Base-by-base conservation (phyloP, 1,284 basidiomycete genomes). In the Microbotryum saponariae region DNA sequence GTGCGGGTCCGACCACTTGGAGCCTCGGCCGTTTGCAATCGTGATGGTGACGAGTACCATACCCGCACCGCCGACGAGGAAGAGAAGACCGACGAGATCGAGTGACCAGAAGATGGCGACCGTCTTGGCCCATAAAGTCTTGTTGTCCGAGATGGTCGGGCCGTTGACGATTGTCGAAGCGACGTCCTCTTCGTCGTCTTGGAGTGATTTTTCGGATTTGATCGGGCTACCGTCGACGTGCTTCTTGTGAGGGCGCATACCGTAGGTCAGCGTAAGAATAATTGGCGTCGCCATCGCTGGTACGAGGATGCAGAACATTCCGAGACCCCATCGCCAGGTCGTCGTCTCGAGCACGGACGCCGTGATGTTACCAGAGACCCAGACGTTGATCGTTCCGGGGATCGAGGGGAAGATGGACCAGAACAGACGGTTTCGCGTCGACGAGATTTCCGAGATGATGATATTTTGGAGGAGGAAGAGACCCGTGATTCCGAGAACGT, bases 11-110 rank as follows among this genome's bases (percentile, higher is more conserved):
- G 62, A 67, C 75, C 75, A 76, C 10, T 63, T 60, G 16, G 72
- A 67, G 12, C 69, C 73, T 37, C 69, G 67, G 2, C 70, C 70
- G 56, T 75, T 75, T 42, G 75, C 75, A 33, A 74, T 63, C 1
- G 75, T 76, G 65, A 76, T 71, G 10, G 73, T 74, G 37, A 75
- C 68, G 47, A 76, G 70, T 53, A 76, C 68, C 55, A 76, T 66
- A 16, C 74, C 75, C 42, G 72, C 70, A 7, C 75, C 75, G 18
- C 63, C 68, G 18, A 75, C 71, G 42, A 76, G 71, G 47, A 77
- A 67, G 31, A 76, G 18, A 1, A 77, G 65, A 23, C 75, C 76
- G 62, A 75, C 70, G 14, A 74, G 56, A 61, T 77, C 76, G 58
- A 76, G 69, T 56, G 74, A 69, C 73, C 67, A 68, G 68, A 75